These are phyloP conservation scores for Danielia oregonensis DNA, from an alignment of 805 yeast genomes.

Conservation along the genomic window DNA sequence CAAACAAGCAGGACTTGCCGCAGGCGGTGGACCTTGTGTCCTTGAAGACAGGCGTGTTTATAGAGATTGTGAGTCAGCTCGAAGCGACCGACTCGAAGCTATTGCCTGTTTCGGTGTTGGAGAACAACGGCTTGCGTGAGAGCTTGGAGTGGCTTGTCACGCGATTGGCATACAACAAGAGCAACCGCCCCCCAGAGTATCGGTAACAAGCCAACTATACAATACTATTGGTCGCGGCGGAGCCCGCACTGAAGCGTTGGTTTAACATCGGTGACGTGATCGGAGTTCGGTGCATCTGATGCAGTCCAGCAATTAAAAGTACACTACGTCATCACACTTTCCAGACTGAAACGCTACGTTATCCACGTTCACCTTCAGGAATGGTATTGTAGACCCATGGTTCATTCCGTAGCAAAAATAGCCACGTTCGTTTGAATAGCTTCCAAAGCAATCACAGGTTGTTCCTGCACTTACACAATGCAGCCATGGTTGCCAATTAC, in stretches of 20 bases:
- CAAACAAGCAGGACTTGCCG: conserved; percentile 83
- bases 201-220: conserved; percentile 18
- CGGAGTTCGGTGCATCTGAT: background rate
- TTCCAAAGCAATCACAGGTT: no score
- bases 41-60: conserved; percentile 82
- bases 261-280: background rate
- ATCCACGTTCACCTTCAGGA: no score
- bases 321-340: no score
- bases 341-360: no score
- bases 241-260: no score
- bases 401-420: no score
- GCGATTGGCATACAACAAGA: conserved; percentile 64
- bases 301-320: no score
- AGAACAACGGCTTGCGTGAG: conserved; percentile 78
- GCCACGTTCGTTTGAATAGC: no score
- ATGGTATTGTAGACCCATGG: no score
- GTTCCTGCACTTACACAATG: no score
- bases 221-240: no score
- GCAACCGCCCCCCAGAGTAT: conserved; percentile 56
- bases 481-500: no score
- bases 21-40: conserved; percentile 43
- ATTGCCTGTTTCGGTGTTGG: conserved; percentile 82
- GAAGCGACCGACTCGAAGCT: conserved; percentile 91
- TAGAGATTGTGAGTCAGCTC: conserved; percentile 71
- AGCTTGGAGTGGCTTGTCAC: conserved; percentile 86